Conservation (phyloP, 805 yeast genomes). For the Tetrapisispora fleetii region DNA sequence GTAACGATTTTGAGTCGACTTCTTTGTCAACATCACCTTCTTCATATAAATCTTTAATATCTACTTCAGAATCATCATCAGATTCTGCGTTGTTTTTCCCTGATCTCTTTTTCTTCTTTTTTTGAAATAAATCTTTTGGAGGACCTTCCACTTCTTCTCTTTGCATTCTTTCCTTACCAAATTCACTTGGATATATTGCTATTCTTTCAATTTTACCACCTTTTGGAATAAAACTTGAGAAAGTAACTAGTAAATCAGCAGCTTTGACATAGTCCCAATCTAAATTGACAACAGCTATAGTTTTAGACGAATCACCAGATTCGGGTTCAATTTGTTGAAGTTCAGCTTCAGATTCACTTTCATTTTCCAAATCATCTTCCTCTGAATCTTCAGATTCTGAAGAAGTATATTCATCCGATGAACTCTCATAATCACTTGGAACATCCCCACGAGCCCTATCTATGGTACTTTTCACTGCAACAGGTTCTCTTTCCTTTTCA, state of each 20-base stretch:
- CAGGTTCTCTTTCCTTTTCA: slow-evolving; percentile 15
- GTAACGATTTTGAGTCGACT: slow-evolving; percentile 71
- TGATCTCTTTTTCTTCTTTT: slow-evolving; percentile 31
- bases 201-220: slow-evolving; percentile 63
- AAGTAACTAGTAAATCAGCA: slow-evolving; percentile 80
- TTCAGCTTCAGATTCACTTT: slow-evolving; percentile 47
- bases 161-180: slow-evolving; percentile 85
- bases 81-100: slow-evolving; percentile 25
- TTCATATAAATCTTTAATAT: slow-evolving; percentile 61
- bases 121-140: slow-evolving; percentile 67
- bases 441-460: slow-evolving; percentile 67
- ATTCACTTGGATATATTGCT: slow-evolving; percentile 76
- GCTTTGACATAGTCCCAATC: slow-evolving; percentile 97
- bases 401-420: slow-evolving; percentile 37
- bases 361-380: slow-evolving; percentile 36
- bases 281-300: slow-evolving; percentile 87
- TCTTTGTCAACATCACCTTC: slow-evolving; percentile 79
- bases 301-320: slow-evolving; percentile 72
- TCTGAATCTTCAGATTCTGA: slow-evolving; percentile 36
- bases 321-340: slow-evolving; percentile 55
- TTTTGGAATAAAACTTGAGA: slow-evolving; percentile 71
- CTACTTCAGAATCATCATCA: slow-evolving; percentile 42
- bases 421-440: slow-evolving; percentile 33
- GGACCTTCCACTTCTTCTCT: slow-evolving; percentile 90
- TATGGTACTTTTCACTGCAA: not conserved